phyloP scores from a whole-genome alignment of 208 protist species.

The Leishmania tropica region DNA sequence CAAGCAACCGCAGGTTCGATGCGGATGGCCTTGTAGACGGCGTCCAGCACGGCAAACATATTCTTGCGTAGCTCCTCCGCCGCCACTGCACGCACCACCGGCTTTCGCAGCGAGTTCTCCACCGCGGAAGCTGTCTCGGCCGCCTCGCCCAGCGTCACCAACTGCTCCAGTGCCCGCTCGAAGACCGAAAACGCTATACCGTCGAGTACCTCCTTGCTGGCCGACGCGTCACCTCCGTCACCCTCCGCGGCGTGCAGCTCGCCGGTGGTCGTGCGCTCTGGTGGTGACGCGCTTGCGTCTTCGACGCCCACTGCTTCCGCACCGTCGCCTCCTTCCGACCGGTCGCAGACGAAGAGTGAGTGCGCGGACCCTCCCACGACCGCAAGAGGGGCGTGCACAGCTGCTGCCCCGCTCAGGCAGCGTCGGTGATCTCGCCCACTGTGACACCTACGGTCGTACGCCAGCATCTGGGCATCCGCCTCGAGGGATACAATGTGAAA shows the following conservation, averaged over 20 bases:
- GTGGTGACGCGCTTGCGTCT: background rate
- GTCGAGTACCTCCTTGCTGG: constrained; percentile 14
- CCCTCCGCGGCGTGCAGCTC: background rate
- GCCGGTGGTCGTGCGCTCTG: background rate
- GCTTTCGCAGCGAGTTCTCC: constrained; percentile 19
- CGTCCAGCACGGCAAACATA: constrained; percentile 40
- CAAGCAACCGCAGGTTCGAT: constrained; percentile 26
- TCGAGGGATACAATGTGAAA: constrained; percentile 72
- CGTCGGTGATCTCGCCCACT: constrained; percentile 6
- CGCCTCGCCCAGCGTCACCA: constrained; percentile 47
- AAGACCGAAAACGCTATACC: constrained; percentile 41
- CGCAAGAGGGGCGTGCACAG: background rate
- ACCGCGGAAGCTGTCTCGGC: constrained; percentile 22
- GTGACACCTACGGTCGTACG: constrained; percentile 13
- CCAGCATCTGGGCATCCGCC: constrained; percentile 51
- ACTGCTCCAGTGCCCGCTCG: constrained; percentile 41
- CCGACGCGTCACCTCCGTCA: background rate
- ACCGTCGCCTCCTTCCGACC: background rate
- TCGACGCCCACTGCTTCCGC: background rate
- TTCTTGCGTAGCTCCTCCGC: constrained; percentile 38
- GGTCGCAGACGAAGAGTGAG: background rate
- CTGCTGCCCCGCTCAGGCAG: background rate
- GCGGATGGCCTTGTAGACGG: constrained; percentile 40
- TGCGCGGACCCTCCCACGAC: background rate
- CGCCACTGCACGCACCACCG: constrained; percentile 25